Percentiles rank a stretch among this genome's conserved stretches.
Conservation (phyloP, 345 rosid genomes). For the Brassica napus region Da-Ae NC_063444.1:16481001-16481500, state of each 20-base stretch:
- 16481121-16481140: conserved; percentile 55
- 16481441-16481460: conserved; percentile 33
- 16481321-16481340: background rate
- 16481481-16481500: conserved; percentile 71
- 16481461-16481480: conserved; percentile 36
- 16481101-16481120: conserved; percentile 26
- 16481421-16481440: conserved; percentile 42
- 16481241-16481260: background rate
- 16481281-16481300: background rate
- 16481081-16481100: conserved; percentile 75
- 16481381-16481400: conserved; percentile 43
- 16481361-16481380: background rate
- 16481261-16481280: conserved; percentile 11
- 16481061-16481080: conserved; percentile 71
- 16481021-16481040: conserved; percentile 91
- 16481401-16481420: conserved; percentile 40
- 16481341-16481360: background rate
- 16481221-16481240: background rate
- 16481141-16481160: conserved; percentile 82
- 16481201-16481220: conserved; percentile 42
- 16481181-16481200: conserved; percentile 53
- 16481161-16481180: conserved; percentile 60
- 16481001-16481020: conserved; percentile 78
- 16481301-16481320: conserved; percentile 4
- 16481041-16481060: conserved; percentile 78